Conservation (phyloP, 176 grass and related monocot species). For the Carex pumila region DNA sequence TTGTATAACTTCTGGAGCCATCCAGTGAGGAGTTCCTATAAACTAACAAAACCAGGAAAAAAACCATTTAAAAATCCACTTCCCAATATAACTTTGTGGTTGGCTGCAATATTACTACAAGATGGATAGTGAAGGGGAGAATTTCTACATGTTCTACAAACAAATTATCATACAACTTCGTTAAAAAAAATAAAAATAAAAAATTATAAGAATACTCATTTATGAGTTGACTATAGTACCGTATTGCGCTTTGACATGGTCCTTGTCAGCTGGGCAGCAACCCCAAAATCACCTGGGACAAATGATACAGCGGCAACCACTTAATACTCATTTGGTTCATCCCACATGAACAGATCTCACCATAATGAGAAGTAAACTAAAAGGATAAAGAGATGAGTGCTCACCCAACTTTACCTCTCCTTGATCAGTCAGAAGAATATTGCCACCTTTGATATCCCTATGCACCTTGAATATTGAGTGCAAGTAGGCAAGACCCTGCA, state of each 20-base stretch:
- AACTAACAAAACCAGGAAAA: slow-evolving; percentile 64
- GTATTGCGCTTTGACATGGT: slow-evolving; percentile 99
- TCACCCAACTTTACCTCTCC: slow-evolving; percentile 99
- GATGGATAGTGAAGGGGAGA: neutral
- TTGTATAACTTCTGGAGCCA: slow-evolving; percentile 99
- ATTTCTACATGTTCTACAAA: neutral
- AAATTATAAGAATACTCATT: neutral
- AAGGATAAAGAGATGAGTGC: slow-evolving; percentile 17
- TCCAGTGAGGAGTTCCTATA: slow-evolving; percentile 99
- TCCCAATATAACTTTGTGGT: neutral
- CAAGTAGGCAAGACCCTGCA: slow-evolving; percentile 95
- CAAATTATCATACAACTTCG: neutral
- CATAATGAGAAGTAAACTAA: slow-evolving; percentile 13
- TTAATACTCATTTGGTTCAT: slow-evolving; percentile 3
- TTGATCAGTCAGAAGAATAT: slow-evolving; percentile 97
- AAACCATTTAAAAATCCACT: neutral
- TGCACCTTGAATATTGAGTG: slow-evolving; percentile 99
- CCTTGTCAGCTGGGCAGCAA: slow-evolving; percentile 95
- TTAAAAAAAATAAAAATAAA: neutral
- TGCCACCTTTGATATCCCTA: slow-evolving; percentile 99
- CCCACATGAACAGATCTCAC: neutral
- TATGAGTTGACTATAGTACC: slow-evolving; percentile 37
- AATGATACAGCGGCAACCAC: slow-evolving; percentile 16
- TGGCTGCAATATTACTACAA: neutral
- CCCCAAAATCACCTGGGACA: slow-evolving; percentile 91